Evolutionary conservation across 208 protist species (phyloP).

Genomic region (Acanthamoeba healyi): DNA sequence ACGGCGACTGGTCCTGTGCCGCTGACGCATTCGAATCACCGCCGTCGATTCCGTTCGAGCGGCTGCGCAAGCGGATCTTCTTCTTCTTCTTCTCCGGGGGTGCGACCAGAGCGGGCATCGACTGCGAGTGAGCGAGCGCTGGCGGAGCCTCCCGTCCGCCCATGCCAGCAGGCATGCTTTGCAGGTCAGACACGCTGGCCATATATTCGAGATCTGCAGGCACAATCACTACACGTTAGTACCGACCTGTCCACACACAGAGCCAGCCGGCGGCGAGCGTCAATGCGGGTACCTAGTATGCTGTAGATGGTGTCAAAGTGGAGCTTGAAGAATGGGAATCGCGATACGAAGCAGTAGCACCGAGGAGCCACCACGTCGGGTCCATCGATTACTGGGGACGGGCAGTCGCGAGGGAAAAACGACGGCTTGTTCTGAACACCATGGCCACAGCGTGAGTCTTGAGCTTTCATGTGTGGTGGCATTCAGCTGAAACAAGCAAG

Average conservation of each 20-base stretch:
- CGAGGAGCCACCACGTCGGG: conserved; percentile 44
- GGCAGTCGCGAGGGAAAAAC: neutral
- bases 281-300: conserved; percentile 3
- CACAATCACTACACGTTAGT: neutral
- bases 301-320: conserved; percentile 55
- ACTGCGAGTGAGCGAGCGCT: neutral
- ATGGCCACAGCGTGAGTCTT: neutral
- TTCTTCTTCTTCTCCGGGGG: neutral
- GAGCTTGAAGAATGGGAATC: conserved; percentile 67
- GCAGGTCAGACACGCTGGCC: conserved; percentile 36
- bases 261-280: neutral
- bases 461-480: no score
- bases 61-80: conserved; percentile 46
- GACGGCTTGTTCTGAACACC: conserved; percentile 37
- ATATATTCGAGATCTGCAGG: conserved; percentile 55
- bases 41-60: neutral
- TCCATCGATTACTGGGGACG: neutral
- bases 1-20: conserved; percentile 46
- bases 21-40: neutral
- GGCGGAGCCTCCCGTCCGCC: neutral
- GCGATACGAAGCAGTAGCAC: conserved; percentile 57
- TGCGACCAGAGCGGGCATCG: neutral
- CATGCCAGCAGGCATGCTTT: neutral
- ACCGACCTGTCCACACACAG: neutral
- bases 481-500: neutral